These are phyloP conservation scores for Metarhizium album DNA, from an alignment of 2,329 filamentous ascomycete genomes.

Conservation along the genomic window DNA sequence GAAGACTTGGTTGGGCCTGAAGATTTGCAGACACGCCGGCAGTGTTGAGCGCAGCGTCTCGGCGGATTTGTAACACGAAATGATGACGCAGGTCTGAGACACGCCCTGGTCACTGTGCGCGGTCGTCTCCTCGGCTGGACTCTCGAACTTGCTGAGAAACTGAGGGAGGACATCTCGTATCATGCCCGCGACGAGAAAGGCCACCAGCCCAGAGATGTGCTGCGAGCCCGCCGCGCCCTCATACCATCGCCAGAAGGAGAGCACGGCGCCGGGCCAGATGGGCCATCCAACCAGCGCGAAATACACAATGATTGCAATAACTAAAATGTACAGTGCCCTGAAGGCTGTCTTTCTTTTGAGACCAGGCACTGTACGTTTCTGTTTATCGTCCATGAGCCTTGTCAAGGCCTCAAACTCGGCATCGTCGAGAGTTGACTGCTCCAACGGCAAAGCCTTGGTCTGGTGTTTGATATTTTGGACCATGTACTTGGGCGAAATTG, in stretches of 20 bases:
- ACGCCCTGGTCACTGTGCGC: not conserved
- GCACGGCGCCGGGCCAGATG: not conserved
- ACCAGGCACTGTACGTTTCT: not conserved
- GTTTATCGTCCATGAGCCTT: not conserved
- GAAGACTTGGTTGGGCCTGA: conserved; percentile 9
- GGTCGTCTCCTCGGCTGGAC: not conserved
- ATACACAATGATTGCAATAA: not conserved
- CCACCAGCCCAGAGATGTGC: not conserved
- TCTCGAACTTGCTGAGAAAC: not conserved
- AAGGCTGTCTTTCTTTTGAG: not conserved
- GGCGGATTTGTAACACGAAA: not conserved
- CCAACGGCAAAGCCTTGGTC: not conserved
- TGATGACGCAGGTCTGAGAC: not conserved
- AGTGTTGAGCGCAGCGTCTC: not conserved
- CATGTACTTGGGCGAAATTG: not conserved
- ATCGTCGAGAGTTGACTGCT: not conserved
- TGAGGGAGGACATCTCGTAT: not conserved
- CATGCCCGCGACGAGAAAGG: not conserved
- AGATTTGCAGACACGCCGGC: not conserved
- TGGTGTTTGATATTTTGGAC: not conserved
- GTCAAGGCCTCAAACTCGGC: not conserved
- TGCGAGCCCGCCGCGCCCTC: not conserved
- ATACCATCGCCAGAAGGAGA: not conserved
- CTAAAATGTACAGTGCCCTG: not conserved
- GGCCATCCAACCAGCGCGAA: not conserved